phyloP scores from a whole-genome alignment of 768 basidiomycete species.

The Lanmaoa pseudosensibilis region DNA sequence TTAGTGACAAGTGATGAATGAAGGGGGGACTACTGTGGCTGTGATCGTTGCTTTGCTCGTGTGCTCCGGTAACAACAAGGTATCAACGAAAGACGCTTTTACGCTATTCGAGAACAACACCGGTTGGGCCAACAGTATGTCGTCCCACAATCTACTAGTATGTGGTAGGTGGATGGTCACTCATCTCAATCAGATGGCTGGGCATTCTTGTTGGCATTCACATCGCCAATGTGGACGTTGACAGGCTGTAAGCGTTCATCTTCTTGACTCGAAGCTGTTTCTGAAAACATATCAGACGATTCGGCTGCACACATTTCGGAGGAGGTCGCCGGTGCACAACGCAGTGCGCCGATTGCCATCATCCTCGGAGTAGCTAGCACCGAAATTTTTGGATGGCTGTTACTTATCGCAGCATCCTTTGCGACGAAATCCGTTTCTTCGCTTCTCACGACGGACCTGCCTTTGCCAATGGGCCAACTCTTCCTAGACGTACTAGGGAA shows the following conservation, averaged over 20 bases:
- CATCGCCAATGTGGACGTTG: constrained; percentile 77
- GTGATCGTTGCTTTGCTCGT: constrained; percentile 62
- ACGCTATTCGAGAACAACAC: constrained; percentile 70
- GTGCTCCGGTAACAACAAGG: constrained; percentile 52
- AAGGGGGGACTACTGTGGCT: constrained; percentile 65
- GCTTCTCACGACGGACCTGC: constrained; percentile 48
- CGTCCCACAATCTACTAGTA: not conserved
- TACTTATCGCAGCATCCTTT: constrained; percentile 64
- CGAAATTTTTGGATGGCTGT: constrained; percentile 62
- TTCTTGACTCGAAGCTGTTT: not conserved
- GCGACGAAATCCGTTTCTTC: constrained; percentile 55
- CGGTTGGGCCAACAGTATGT: constrained; percentile 62
- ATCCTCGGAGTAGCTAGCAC: constrained; percentile 61
- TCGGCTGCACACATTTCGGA: constrained; percentile 77
- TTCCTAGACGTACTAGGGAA: constrained; percentile 66
- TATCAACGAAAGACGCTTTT: constrained; percentile 69
- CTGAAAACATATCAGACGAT: constrained; percentile 48
- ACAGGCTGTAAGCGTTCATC: constrained; percentile 58
- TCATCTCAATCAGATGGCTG: constrained; percentile 52
- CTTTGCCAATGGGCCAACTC: constrained; percentile 72
- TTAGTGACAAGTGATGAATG: not conserved
- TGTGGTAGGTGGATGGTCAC: not conserved
- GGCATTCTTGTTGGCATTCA: constrained; percentile 73
- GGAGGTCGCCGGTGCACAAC: constrained; percentile 63
- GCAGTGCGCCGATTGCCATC: constrained; percentile 69